A percentile compares a stretch with the other conserved stretches of the same genome.
Conservation (phyloP, 441 rosid genomes). For the Erysimum cheiri region DNA sequence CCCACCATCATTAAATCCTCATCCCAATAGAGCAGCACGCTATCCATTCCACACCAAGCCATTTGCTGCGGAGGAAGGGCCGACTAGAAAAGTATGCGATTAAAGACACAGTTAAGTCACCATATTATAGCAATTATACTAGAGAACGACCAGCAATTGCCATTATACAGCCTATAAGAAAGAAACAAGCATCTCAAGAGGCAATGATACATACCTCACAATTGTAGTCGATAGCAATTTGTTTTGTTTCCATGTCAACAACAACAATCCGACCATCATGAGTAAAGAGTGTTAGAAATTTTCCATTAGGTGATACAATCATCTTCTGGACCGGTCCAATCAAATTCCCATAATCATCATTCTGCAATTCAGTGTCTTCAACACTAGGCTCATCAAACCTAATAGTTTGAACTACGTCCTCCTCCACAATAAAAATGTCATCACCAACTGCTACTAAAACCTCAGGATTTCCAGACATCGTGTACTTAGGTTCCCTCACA, state of each 20-base stretch:
- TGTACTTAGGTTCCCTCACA: conserved; percentile 91
- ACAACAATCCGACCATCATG: conserved; percentile 89
- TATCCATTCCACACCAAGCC: conserved; percentile 99
- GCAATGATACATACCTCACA: conserved; percentile 71
- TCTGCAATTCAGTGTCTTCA: conserved; percentile 56
- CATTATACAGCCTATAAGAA: not conserved
- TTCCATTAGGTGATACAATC: conserved; percentile 84
- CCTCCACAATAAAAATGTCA: conserved; percentile 75
- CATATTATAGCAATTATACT: conserved; percentile 7
- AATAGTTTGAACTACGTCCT: conserved; percentile 70
- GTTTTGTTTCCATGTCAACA: conserved; percentile 60
- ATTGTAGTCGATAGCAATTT: conserved; percentile 60
- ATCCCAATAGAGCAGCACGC: conserved; percentile 91
- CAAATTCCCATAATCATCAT: conserved; percentile 56
- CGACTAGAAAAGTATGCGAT: conserved; percentile 58
- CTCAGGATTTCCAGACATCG: conserved; percentile 86
- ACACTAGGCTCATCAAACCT: conserved; percentile 37
- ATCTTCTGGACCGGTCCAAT: conserved; percentile 80
- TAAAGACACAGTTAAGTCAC: conserved; percentile 11
- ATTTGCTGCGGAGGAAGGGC: conserved; percentile 97
- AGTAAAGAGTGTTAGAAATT: conserved; percentile 80
- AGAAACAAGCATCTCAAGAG: conserved; percentile 17
- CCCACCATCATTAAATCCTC: conserved; percentile 96
- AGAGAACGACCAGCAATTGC: not conserved
- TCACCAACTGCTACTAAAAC: conserved; percentile 70